A percentile compares a stretch with the other conserved stretches of the same genome.
phyloP scores from a whole-genome alignment of 768 basidiomycete genomes.

The Leccinum boreale region DNA sequence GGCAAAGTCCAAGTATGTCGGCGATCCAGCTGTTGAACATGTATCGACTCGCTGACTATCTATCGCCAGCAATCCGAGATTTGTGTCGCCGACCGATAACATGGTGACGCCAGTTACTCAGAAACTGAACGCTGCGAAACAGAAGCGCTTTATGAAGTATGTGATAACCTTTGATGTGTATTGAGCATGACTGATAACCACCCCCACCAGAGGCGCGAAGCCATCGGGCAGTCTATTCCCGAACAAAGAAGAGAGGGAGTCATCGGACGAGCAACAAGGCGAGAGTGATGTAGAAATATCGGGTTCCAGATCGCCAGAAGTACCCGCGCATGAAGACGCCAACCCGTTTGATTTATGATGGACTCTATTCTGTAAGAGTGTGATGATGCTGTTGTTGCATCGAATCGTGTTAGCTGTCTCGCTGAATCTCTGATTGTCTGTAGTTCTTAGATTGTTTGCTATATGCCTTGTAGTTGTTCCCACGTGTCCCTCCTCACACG shows the following conservation, averaged over 20 bases:
- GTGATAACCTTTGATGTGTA: constrained; percentile 26
- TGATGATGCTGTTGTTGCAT: constrained; percentile 24
- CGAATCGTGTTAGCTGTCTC: constrained; percentile 23
- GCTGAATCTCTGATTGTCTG: constrained; percentile 27
- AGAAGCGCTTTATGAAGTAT: constrained; percentile 91
- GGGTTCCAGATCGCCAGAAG: constrained; percentile 24
- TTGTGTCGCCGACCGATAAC: constrained; percentile 92
- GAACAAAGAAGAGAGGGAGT: constrained; percentile 36
- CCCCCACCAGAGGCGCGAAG: constrained; percentile 48
- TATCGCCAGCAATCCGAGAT: constrained; percentile 71
- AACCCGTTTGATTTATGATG: constrained; percentile 58
- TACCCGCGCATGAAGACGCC: constrained; percentile 51
- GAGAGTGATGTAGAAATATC: constrained; percentile 39
- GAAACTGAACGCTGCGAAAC: constrained; percentile 87
- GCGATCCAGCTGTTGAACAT: not conserved
- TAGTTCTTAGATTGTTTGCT: constrained; percentile 22
- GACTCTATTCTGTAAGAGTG: constrained; percentile 26
- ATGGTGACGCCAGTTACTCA: constrained; percentile 92
- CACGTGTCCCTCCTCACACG: constrained; percentile 18
- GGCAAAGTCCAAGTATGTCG: constrained; percentile 79
- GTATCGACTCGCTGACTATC: constrained; percentile 7
- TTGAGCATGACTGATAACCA: constrained; percentile 3
- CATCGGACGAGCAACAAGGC: constrained; percentile 31
- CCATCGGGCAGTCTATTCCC: constrained; percentile 60
- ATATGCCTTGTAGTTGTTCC: constrained; percentile 26